Base-by-base conservation (phyloP, 1,139 yeast species). In the Yamadazyma friedrichii region DNA sequence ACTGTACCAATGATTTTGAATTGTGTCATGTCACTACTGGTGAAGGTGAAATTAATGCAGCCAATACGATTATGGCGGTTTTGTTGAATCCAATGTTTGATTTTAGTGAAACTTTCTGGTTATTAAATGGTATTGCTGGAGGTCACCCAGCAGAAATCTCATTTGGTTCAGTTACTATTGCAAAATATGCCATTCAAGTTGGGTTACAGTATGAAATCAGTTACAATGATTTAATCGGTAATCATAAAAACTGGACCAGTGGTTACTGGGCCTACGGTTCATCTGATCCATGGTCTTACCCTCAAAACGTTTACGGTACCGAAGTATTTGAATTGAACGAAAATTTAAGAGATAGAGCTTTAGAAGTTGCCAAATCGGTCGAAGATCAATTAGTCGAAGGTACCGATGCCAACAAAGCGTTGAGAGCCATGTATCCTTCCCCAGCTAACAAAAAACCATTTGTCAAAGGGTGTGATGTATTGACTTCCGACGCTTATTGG, bases 41-140 rank as follows among this genome's bases (percentile, higher is more conserved):
- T 43, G 87, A 82, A 62, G 84, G 82, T 47, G 86, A 81, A 56
- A 76, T 80, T 52, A 82, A 82, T 53, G 87, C 88, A 33, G 87
- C 87, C 20, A 51, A 81, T 31, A 69, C 85, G 30, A 59, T 81
- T 45, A 68, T 78, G 40, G 81, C 87, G 3, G 61, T 82, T 48
- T 57, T 76, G 10, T 65, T 78, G 57, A 68, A 70, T 42, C 81
- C 84, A 31, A 54, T 68, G 45, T 80, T 82, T 49, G 84, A 82
- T 54, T 70, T 81, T 40, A 56, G 80, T 29, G 70, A 74, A 52
- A 79, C 86, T 30, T 81, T 80, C 62, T 81, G 79, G 67, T 53
- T 81, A 51, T 64, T 80, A 47, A 82, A 83, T 31, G 88, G 88
- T 54, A 82, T 81, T 54, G 86, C 81, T 15, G 87, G 87, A 44